Evolutionary conservation across 108 stramenopile genomes (phyloP), one percentile per base, ranked within the genome.

Genomic region (Cyclostephanos invisitatus): DNA sequence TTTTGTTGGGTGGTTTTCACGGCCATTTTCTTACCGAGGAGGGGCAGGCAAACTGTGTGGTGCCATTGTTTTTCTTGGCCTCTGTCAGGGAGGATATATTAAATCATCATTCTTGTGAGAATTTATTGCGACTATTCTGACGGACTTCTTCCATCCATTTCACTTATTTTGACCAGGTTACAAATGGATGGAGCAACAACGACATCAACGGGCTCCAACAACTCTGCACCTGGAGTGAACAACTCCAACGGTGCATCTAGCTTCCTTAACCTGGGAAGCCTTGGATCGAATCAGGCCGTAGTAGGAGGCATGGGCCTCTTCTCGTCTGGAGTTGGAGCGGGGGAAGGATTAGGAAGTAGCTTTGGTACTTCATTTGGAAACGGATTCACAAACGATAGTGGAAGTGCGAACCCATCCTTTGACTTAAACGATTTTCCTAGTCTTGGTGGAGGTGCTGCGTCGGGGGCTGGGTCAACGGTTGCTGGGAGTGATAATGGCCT

Each of bases 381-480:
- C 48, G 77, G 69, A 37, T 77, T 77, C 64, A 66, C 69, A 38
- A 77, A 58, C 18, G 68, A 70, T 20, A 55, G 64, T 48, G 81
- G 62, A 22, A 77, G 61, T 29, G 71, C 38, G 5, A 74, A 74
- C 40, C 65, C 80, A 37, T 68, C 88, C 28, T 91, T 93, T 67
- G 92, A 93, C 72, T 82, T 93, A 56, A 91, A 78, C 64, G 92
- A 93, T 75, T 93, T 93, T 88, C 92, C 92, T 44, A 89, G 83
- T 73, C 68, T 93, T 57, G 89, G 82, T n/a, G 91, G 88, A 49
- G 74, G 73, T 7, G 75, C 64, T 22, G 80, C 51, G 24, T 65
- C 68, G 48, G 84, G 73, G 51, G 74, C 46, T 27, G 70, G 73
- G 32, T 64, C 79, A 48, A 57, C 53, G 6, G 70, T 29, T 50